Evolutionary conservation across 2,329 filamentous ascomycete genomes (phyloP), one percentile per base, ranked within the genome.

Genomic region (Dactylellina cionopaga): DNA sequence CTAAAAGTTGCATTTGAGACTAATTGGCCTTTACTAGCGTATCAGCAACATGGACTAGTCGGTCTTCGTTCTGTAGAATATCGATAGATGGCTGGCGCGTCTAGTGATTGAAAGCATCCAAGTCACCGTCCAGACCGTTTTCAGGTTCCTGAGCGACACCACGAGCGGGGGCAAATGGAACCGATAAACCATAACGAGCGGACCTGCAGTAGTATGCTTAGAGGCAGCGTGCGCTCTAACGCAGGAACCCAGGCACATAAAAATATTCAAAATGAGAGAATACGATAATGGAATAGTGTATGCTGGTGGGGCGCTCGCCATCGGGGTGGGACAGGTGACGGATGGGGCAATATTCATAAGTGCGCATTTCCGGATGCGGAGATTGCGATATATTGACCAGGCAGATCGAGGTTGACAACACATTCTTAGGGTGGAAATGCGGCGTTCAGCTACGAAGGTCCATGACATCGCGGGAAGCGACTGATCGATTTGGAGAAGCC

Each of bases 361-460:
- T 22, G 37, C 15, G 22, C 33, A 27, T 35, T 66, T 66, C 51
- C 62, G 62, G 27, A 66, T 66, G 62, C 62, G 52, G 62, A 58
- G 0, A 25, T 39, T n/a, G 19, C 39, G 22, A 37, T 37, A 56
- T 56, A 29, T 24, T 7, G 37, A 29, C 27, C 7, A 29, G 39
- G 47, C 47, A 39, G 33, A 63, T 63, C 58, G 17, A 33, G 19
- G 19, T 11, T 3, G 27, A 19, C 60, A 56, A 56, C 49, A 65
- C 60, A 65, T 65, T 65, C 59, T 39, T 63, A n/a, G n/a, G n/a
- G n/a, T n/a, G n/a, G n/a, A n/a, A n/a, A n/a, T n/a, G n/a, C n/a
- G n/a, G n/a, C n/a, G n/a, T n/a, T n/a, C n/a, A n/a, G n/a, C n/a
- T n/a, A n/a, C n/a, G n/a, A n/a, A n/a, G n/a, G n/a, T n/a, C n/a